phyloP scores from a whole-genome alignment of 2,329 filamentous ascomycete genomes.

The Albifimbria verrucaria region DNA sequence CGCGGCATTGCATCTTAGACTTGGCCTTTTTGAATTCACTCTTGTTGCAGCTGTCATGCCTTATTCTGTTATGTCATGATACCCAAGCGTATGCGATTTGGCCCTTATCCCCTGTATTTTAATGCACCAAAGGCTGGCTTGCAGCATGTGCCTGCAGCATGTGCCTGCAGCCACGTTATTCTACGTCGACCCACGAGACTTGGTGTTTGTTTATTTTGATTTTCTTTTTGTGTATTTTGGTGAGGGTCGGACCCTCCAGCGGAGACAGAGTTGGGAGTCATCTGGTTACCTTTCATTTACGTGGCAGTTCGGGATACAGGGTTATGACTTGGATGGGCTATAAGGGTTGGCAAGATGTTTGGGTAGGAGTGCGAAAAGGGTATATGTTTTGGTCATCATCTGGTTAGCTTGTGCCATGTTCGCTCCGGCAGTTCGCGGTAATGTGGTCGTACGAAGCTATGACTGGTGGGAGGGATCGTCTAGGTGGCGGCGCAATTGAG shows the following conservation, averaged over 20 bases:
- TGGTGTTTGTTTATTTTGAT: background rate
- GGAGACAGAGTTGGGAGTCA: no score
- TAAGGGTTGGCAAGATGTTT: no score
- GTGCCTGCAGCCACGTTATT: background rate
- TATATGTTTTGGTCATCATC: no score
- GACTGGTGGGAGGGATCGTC: background rate
- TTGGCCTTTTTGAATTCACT: slow-evolving; percentile 9
- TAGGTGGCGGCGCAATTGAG: background rate
- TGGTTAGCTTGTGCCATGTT: no score
- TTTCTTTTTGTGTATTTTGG: no score
- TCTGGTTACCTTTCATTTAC: no score
- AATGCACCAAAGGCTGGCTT: background rate
- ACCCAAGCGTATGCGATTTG: slow-evolving; percentile 20
- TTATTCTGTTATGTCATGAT: slow-evolving; percentile 26
- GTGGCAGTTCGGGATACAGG: no score
- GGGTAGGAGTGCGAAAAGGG: no score
- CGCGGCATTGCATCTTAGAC: slow-evolving; percentile 32
- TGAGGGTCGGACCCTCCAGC: no score
- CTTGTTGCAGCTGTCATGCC: slow-evolving; percentile 5
- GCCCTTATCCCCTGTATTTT: slow-evolving; percentile 16
- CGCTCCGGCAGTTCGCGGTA: background rate
- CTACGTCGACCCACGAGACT: background rate
- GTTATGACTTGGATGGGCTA: no score
- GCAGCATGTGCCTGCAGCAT: background rate
- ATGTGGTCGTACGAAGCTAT: background rate